Conservation (phyloP, 1,284 basidiomycete species). For the Apiotrichum gamsii region DNA sequence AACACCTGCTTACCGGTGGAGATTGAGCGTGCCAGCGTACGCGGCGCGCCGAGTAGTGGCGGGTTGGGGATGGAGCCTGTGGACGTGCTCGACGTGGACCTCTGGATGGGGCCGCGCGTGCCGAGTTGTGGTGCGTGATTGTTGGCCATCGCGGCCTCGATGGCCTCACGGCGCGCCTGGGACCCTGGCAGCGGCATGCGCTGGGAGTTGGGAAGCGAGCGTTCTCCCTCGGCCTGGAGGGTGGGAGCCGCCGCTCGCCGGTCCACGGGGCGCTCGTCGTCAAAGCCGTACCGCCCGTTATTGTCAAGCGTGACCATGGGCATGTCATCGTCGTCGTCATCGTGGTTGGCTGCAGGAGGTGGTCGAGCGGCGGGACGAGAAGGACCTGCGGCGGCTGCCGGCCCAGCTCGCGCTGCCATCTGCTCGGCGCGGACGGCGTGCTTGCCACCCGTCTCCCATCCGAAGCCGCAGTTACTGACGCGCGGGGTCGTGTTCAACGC, state of each 20-base stretch:
- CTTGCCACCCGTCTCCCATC: conserved; percentile 38
- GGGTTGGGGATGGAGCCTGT: conserved; percentile 1
- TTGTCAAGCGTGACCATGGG: conserved; percentile 25
- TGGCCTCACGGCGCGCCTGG: conserved; percentile 13
- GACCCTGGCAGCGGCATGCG: conserved; percentile 5
- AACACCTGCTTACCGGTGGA: conserved; percentile 31
- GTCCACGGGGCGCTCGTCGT: conserved; percentile 25
- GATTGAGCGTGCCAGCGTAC: conserved; percentile 25
- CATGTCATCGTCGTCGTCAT: conserved; percentile 10
- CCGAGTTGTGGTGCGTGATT: background rate
- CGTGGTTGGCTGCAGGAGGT: background rate
- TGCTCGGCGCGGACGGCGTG: background rate
- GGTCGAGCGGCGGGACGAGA: background rate
- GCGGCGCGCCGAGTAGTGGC: background rate
- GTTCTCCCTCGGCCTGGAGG: too few species aligned
- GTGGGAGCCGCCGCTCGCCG: too few species aligned
- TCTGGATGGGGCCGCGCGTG: conserved; percentile 8
- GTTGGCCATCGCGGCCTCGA: conserved; percentile 1
- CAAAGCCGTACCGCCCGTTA: conserved; percentile 28
- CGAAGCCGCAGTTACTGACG: conserved; percentile 26
- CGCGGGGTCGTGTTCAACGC: conserved; percentile 39
- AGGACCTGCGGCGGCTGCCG: too few species aligned
- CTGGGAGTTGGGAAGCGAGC: too few species aligned
- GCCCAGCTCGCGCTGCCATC: background rate
- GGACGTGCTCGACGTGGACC: conserved; percentile 7